These are phyloP conservation scores for Phyllosticta paracitricarpa DNA, from an alignment of 2,329 filamentous ascomycete species.

Conservation along the genomic window DNA sequence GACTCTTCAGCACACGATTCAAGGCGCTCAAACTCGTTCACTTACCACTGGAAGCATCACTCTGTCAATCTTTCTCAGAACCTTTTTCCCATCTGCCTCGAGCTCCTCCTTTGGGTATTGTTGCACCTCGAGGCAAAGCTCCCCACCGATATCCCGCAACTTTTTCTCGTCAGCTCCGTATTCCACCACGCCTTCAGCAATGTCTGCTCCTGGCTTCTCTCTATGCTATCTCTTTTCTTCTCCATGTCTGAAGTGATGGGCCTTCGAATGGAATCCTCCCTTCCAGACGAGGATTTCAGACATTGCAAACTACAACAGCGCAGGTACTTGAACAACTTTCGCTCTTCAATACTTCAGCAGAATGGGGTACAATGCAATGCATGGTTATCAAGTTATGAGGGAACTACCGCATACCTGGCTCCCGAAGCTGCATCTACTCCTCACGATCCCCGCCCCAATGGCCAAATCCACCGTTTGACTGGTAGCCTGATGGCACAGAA, in stretches of 20 bases:
- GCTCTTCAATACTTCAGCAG: not conserved
- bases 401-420: not conserved
- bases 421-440: not conserved
- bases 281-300: not conserved
- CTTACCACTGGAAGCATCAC: slow-evolving; percentile 38
- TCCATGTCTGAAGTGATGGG: slow-evolving; percentile 1
- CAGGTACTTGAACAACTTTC: not conserved
- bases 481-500: not conserved
- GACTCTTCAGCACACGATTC: not conserved
- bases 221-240: slow-evolving; percentile 2
- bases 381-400: not conserved
- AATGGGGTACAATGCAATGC: not conserved
- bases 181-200: slow-evolving; percentile 2
- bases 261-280: not conserved
- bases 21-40: not conserved
- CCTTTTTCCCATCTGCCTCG: slow-evolving; percentile 31
- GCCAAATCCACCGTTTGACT: not conserved
- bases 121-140: slow-evolving; percentile 36
- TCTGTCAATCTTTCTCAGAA: slow-evolving; percentile 36
- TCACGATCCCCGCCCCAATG: not conserved
- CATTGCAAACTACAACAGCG: no score
- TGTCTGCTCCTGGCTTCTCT: not conserved
- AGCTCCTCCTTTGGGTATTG: slow-evolving; percentile 36
- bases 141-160: slow-evolving; percentile 34
- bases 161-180: not conserved